Base-by-base conservation (phyloP, 1,284 basidiomycete species). In the Trichosporon coremiiforme region DNA sequence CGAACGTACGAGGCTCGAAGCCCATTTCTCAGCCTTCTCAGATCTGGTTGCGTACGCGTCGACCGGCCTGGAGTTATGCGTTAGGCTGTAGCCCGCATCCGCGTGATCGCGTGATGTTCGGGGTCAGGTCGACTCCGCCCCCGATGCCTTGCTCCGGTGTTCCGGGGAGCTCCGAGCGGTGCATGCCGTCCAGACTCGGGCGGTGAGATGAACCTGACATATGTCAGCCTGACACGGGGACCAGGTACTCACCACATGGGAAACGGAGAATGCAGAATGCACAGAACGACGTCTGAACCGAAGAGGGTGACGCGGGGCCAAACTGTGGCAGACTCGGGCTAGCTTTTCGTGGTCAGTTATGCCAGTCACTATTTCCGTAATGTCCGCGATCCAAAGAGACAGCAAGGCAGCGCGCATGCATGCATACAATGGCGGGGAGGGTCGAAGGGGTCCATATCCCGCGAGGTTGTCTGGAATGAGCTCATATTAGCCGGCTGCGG, bases 11-110 rank as follows among this genome's bases (percentile, higher is more conserved):
- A 45, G 15, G 7, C 41, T 41, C 6, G 17, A n/a, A n/a, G 41
- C 47, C 47, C 47, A 53, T 20, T 53, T 53, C 47, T 53, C 47
- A 47, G 47, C 47, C 47, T n/a, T 53, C 20, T 10, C n/a, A 53
- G 47, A 53, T 53, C 47, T 53, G 47, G 47, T 53, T 22, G 47
- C 47, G 47, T 53, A 53, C 20, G 47, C 47, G 45, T 47, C n/a
- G n/a, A 15, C 20, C 20, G 47, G n/a, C 20, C 47, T 53, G 47
- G n/a, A 15, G 47, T 20, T 22, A 5, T 20, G 47, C 4, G 47
- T 22, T 53, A 47, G 45, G 45, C 8, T 47, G 45, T 8, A 47
- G 45, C n/a, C 15, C 15, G 45, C 17, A n/a, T 15, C 20, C 20
- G n/a, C n/a, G 47, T 53, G 47, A 10, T 22, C n/a, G n/a, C n/a